Conservation (phyloP, 352 stramenopile genomes). For the Globisporangium canariense region DNA sequence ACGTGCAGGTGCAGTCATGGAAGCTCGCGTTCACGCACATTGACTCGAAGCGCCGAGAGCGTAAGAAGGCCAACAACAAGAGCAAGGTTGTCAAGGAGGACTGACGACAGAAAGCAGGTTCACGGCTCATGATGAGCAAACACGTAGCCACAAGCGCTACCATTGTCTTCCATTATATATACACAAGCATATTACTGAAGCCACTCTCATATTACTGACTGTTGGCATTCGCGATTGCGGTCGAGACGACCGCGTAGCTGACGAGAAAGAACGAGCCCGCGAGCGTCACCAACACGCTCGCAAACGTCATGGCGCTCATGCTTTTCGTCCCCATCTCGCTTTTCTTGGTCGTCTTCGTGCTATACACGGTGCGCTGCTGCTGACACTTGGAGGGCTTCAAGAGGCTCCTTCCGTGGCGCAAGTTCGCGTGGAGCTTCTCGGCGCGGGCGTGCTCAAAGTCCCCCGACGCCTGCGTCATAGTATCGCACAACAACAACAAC, state of each 20-base stretch:
- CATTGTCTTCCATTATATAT: background rate
- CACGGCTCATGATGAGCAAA: background rate
- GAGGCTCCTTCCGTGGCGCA: constrained; percentile 26
- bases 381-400: background rate
- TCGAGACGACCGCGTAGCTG: constrained; percentile 35
- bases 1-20: constrained; percentile 51
- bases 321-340: background rate
- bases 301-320: constrained; percentile 24
- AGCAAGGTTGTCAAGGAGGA: constrained; percentile 17
- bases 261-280: constrained; percentile 34
- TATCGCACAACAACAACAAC: background rate
- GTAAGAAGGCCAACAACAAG: constrained; percentile 27
- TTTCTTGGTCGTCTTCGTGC: background rate
- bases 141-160: too few relatives aligned
- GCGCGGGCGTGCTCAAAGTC: constrained; percentile 35
- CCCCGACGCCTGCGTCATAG: constrained; percentile 27
- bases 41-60: constrained; percentile 17
- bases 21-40: constrained; percentile 50
- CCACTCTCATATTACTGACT: background rate
- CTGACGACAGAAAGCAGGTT: background rate
- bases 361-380: background rate
- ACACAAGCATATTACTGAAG: background rate
- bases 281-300: constrained; percentile 26
- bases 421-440: constrained; percentile 35
- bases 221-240: constrained; percentile 27